phyloP scores from a whole-genome alignment of 306 rosid species.

The Casuarina cunninghamiana region DNA sequence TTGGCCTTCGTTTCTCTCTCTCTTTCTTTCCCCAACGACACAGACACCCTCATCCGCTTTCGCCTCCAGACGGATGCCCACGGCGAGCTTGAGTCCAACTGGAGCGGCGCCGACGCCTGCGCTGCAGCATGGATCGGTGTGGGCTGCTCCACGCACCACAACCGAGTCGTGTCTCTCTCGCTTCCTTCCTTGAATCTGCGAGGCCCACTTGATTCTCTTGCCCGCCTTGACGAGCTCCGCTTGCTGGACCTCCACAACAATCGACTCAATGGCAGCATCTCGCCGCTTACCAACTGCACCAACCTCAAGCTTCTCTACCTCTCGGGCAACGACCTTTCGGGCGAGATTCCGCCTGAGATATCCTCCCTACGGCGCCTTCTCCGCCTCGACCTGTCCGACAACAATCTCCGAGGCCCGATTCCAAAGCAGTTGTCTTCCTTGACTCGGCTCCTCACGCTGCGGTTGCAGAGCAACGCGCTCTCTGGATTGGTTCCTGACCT shows the following conservation, averaged over 20 bases:
- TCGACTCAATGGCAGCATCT: constrained; percentile 69
- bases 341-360: constrained; percentile 58
- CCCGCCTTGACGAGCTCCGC: constrained; percentile 77
- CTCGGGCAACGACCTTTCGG: constrained; percentile 81
- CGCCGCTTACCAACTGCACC: constrained; percentile 60
- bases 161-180: constrained; percentile 52
- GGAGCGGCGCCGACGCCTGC: constrained; percentile 83
- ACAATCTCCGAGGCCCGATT: constrained; percentile 67
- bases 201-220: constrained; percentile 61
- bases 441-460: constrained; percentile 62
- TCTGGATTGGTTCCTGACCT: constrained; percentile 72
- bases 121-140: constrained; percentile 73
- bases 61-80: constrained; percentile 68
- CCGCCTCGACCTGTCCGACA: constrained; percentile 86
- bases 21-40: constrained; percentile 50
- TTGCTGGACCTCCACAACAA: constrained; percentile 78
- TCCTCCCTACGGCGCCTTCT: constrained; percentile 49
- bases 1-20: constrained; percentile 16
- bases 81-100: constrained; percentile 68
- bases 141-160: constrained; percentile 44
- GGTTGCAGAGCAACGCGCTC: constrained; percentile 76
- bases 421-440: constrained; percentile 44
- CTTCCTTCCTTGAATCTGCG: constrained; percentile 84
- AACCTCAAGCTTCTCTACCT: constrained; percentile 80
- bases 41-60: constrained; percentile 61